These are phyloP conservation scores for Pyricularia grisea DNA, from an alignment of 2,329 filamentous ascomycete species.

Conservation along the genomic window DNA sequence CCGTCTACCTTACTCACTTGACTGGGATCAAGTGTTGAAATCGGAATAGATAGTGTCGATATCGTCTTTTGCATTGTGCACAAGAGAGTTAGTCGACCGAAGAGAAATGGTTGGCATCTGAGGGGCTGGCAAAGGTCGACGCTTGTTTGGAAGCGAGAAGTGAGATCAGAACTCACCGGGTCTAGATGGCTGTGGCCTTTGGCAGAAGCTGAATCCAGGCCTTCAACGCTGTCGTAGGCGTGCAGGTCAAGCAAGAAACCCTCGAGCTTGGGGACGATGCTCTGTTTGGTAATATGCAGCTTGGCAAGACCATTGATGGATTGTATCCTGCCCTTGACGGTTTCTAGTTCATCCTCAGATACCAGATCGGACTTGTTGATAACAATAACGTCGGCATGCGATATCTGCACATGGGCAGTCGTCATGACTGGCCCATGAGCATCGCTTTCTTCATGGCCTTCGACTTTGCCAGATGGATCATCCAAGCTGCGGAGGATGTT, in stretches of 20 bases:
- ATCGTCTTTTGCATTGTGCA: conserved; percentile 52
- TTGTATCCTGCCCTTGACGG: conserved; percentile 59
- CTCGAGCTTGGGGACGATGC: conserved; percentile 71
- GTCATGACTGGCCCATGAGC: conserved; percentile 64
- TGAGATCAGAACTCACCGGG: conserved; percentile 46
- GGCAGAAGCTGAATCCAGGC: conserved; percentile 52
- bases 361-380: conserved; percentile 93
- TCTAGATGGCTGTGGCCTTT: conserved; percentile 90
- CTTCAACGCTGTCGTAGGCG: conserved; percentile 77
- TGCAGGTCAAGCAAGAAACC: conserved; percentile 83
- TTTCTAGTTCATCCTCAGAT: conserved; percentile 54
- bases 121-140: not conserved
- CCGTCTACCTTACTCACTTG: conserved; percentile 60
- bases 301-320: conserved; percentile 88
- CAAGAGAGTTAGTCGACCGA: conserved; percentile 11
- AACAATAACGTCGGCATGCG: conserved; percentile 88
- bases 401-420: conserved; percentile 92
- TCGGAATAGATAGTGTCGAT: conserved; percentile 65
- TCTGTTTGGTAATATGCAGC: conserved; percentile 72
- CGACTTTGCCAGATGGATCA: conserved; percentile 50
- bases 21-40: conserved; percentile 47
- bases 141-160: not conserved
- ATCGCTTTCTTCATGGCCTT: conserved; percentile 41
- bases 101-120: not conserved
- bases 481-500: conserved; percentile 80